A percentile compares a stretch with the other conserved stretches of the same genome.
phyloP scores from a whole-genome alignment of 2,329 filamentous ascomycete species.

The Plenodomus biglobosus region DNA sequence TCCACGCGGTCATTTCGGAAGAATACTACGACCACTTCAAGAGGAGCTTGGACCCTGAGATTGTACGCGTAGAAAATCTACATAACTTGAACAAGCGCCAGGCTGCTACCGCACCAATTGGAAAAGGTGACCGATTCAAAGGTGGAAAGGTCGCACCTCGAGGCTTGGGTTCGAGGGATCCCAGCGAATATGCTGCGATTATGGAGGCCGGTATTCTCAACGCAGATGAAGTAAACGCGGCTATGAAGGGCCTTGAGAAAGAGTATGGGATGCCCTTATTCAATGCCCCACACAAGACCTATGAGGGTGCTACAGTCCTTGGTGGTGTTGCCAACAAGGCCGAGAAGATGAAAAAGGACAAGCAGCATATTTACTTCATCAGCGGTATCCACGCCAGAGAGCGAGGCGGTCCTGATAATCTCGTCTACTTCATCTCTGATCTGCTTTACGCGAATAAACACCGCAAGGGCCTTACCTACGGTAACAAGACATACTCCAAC shows the following conservation, averaged over 20 bases:
- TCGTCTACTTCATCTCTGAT: conserved; percentile 61
- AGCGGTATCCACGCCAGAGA: conserved; percentile 61
- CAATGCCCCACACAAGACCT: conserved; percentile 49
- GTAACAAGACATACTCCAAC: conserved; percentile 54
- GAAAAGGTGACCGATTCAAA: conserved; percentile 46
- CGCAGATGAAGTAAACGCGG: conserved; percentile 50
- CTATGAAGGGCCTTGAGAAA: conserved; percentile 48
- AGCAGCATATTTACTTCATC: conserved; percentile 56
- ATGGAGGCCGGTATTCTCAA: conserved; percentile 50
- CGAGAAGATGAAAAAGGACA: conserved; percentile 44
- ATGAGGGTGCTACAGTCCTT: conserved; percentile 42
- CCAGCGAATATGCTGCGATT: conserved; percentile 24
- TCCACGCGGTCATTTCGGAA: conserved; percentile 34
- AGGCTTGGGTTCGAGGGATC: conserved; percentile 46
- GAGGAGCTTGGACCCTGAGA: conserved; percentile 25
- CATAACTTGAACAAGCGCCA: conserved; percentile 33
- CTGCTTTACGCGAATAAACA: conserved; percentile 57
- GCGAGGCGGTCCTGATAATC: conserved; percentile 59
- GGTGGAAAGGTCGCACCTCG: conserved; percentile 48
- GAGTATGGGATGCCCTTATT: conserved; percentile 50
- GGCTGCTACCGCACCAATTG: conserved; percentile 34
- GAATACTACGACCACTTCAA: conserved; percentile 25
- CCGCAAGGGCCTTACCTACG: conserved; percentile 55
- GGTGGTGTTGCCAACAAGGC: conserved; percentile 51
- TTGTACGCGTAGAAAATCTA: conserved; percentile 26